phyloP scores from a whole-genome alignment of 805 yeast species.

The Scheffersomyces coipomensis region DNA sequence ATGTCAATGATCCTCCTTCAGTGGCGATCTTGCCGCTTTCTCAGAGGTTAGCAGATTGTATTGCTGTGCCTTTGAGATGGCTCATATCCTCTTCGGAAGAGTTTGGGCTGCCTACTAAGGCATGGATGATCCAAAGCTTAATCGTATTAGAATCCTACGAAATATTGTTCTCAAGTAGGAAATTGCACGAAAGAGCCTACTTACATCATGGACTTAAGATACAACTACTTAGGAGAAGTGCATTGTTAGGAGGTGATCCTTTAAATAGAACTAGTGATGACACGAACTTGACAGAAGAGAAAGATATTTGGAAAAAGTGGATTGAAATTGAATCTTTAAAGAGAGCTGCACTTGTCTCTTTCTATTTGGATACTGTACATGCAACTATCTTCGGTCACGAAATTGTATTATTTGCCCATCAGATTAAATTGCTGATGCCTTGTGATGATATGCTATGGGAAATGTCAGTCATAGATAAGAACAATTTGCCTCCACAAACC shows the following conservation, averaged over 20 bases:
- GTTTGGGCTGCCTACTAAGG: slow-evolving; percentile 69
- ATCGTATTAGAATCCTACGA: slow-evolving; percentile 71
- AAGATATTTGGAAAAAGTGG: slow-evolving; percentile 30
- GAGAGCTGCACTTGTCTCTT: slow-evolving; percentile 33
- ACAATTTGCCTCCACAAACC: too few species aligned
- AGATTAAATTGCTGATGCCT: slow-evolving; percentile 24
- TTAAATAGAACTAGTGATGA: slow-evolving; percentile 26
- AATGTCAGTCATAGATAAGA: slow-evolving; percentile 13
- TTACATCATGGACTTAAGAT: slow-evolving; percentile 78
- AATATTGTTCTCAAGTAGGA: slow-evolving; percentile 61
- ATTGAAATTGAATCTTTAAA: slow-evolving; percentile 37
- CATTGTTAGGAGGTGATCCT: slow-evolving; percentile 42
- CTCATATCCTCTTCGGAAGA: slow-evolving; percentile 63
- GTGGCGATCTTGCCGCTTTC: slow-evolving; percentile 16
- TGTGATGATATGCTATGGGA: slow-evolving; percentile 30
- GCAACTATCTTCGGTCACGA: slow-evolving; percentile 35
- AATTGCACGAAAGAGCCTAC: slow-evolving; percentile 73
- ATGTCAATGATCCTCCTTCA: too few species aligned
- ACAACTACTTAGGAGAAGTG: slow-evolving; percentile 21
- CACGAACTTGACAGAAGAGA: slow-evolving; percentile 16
- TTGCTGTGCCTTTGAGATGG: slow-evolving; percentile 64
- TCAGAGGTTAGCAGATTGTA: slow-evolving; percentile 40
- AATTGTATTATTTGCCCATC: slow-evolving; percentile 23
- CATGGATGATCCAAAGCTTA: slow-evolving; percentile 73
- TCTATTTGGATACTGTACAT: slow-evolving; percentile 32